These are phyloP conservation scores for Gnaphalium uliginosum DNA, from an alignment of 129 eudicot species.

Conservation along the genomic window DNA sequence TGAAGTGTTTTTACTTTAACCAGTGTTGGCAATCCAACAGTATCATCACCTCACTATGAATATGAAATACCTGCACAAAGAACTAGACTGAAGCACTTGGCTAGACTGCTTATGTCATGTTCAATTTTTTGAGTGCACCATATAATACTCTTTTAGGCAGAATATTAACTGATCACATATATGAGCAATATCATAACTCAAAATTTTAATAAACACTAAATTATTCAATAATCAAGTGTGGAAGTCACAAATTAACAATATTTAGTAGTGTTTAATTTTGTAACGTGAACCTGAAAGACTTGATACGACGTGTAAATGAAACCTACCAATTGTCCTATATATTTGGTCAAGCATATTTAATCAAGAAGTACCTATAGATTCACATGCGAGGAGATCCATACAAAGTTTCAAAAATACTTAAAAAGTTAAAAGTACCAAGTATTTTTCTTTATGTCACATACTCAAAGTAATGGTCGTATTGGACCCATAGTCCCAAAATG, in stretches of 20 bases:
- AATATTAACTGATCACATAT: neutral
- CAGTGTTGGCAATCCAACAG: neutral
- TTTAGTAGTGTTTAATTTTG: neutral
- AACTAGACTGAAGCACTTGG: neutral
- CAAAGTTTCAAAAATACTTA: too few species aligned
- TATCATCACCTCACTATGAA: slow-evolving; percentile 1
- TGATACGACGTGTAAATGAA: neutral
- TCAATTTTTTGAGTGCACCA: neutral
- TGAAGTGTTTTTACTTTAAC: neutral
- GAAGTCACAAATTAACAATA: neutral
- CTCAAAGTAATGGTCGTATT: neutral
- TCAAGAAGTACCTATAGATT: neutral
- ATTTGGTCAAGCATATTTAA: neutral
- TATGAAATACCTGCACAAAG: neutral
- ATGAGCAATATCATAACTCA: neutral
- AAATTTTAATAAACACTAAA: too few species aligned
- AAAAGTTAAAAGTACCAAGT: neutral
- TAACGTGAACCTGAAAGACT: neutral
- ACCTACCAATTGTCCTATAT: neutral
- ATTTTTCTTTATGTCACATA: neutral
- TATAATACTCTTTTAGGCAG: neutral
- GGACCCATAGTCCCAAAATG: neutral
- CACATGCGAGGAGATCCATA: neutral
- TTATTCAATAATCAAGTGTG: neutral
- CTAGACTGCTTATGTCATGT: neutral